Evolutionary conservation across 768 basidiomycete species (phyloP).

Genomic region (Tricholoma furcatifolium): DNA sequence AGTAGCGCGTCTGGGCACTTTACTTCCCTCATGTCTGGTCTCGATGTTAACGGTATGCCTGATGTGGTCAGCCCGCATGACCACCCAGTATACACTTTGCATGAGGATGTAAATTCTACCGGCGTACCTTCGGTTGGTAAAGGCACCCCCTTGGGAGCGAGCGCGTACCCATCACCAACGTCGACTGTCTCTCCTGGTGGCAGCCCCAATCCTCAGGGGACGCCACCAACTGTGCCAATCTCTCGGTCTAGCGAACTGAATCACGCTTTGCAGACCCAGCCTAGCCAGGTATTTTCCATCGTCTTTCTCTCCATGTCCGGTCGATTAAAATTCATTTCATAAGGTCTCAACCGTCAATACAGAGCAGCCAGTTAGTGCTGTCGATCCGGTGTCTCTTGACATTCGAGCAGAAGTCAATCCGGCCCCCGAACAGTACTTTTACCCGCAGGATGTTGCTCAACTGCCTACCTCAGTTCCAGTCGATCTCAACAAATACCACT

Average conservation of each 20-base stretch:
- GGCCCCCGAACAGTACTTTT: constrained; percentile 14
- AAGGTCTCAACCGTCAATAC: constrained; percentile 1
- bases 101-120: constrained; percentile 21
- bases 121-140: constrained; percentile 11
- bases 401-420: constrained; percentile 2
- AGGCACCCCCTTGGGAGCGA: constrained; percentile 6
- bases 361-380: constrained; percentile 4
- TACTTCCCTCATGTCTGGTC: constrained; percentile 39
- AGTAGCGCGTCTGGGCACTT: constrained; percentile 37
- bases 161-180: constrained; percentile 37
- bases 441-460: constrained; percentile 11
- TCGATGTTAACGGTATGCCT: constrained; percentile 35
- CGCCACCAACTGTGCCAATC: constrained; percentile 23
- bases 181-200: constrained; percentile 43
- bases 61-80: constrained; percentile 14
- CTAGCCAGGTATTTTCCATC: constrained; percentile 21
- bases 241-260: constrained; percentile 35
- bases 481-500: constrained; percentile 17
- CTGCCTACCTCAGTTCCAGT: not conserved
- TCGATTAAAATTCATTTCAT: not conserved
- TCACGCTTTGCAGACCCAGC: constrained; percentile 31
- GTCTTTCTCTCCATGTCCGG: not conserved
- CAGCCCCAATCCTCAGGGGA: constrained; percentile 26
- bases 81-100: constrained; percentile 22
- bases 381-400: constrained; percentile 1